Base-by-base conservation (phyloP, 2,329 filamentous ascomycete genomes). In the Nigrospora oryzae region DNA sequence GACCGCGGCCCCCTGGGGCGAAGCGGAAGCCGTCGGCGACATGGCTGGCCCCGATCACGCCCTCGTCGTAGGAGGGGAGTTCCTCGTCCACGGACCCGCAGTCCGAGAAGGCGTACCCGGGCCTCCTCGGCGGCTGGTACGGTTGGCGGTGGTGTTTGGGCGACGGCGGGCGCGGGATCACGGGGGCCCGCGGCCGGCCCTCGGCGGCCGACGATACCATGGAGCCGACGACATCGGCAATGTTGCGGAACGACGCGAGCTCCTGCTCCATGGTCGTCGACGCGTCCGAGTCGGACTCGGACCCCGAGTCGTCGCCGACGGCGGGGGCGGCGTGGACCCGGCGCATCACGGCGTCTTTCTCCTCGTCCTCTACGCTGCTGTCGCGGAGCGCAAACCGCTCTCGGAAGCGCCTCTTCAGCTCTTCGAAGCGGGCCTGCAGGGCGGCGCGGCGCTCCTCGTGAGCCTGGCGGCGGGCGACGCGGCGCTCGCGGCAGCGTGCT, bases 271-370 rank as follows among this genome's bases (percentile, higher is more conserved):
- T 47, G 11, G 45, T 47, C 19, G 45, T 47, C 14, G 45, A 47
- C 37, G 34, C 31, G 35, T 43, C 42, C 16, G 42, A 43, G n/a
- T 43, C 42, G 36, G 42, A 43, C 3, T 38, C 42, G 4, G 40
- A 42, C 5, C 33, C 41, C 28, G 34, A 44, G 10, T 16, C 36
- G 15, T 44, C 36, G 14, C 43, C 45, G 11, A 39, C 45, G 17
- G 23, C 36, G 30, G 12, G 28, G 15, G 34, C 14, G 13, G 33
- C 48, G 30, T 55, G 49, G 36, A 57, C 6, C 28, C 50, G 46
- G 46, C 53, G 48, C 46, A 63, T 48, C 36, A 64, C 59, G 11
- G 58, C 57, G 35, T 64, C 58, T 55, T 69, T 68, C 52, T 69
- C 67, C 45, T 63, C 61, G 16, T 60, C 59, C 16, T 56, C 53